Percentiles rank a stretch among this genome's conserved stretches.
Conservation (phyloP, 306 rosid species). For the Styphnolobium japonicum region DNA sequence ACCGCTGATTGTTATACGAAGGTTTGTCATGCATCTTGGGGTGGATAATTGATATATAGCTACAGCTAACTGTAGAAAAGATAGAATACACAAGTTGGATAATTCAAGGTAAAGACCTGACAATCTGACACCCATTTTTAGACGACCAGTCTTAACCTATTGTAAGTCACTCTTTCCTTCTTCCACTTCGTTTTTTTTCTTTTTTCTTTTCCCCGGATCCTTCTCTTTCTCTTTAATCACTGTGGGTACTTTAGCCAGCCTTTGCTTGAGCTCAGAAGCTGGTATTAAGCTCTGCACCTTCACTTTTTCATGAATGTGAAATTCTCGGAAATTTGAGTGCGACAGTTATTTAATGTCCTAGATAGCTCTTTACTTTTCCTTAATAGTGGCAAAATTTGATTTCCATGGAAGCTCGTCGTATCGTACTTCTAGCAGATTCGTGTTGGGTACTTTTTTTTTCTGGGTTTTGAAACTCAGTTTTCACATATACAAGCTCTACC, state of each 20-base stretch:
- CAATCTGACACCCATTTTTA: slow-evolving; percentile 16
- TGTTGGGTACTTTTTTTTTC: background rate
- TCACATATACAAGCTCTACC: background rate
- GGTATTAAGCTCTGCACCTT: background rate
- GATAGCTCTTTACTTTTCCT: slow-evolving; percentile 24
- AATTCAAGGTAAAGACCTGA: slow-evolving; percentile 21
- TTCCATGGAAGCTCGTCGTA: slow-evolving; percentile 36
- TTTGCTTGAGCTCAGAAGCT: slow-evolving; percentile 32
- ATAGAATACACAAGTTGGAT: slow-evolving; percentile 10
- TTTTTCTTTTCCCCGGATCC: background rate
- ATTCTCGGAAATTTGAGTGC: slow-evolving; percentile 35
- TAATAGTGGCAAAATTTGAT: slow-evolving; percentile 25
- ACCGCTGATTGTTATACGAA: background rate
- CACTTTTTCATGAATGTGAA: slow-evolving; percentile 6
- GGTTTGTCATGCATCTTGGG: slow-evolving; percentile 14
- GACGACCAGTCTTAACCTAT: background rate
- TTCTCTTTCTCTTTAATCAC: slow-evolving; percentile 28
- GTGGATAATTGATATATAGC: background rate
- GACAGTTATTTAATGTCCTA: slow-evolving; percentile 35
- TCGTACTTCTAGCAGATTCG: slow-evolving; percentile 8
- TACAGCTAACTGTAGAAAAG: background rate
- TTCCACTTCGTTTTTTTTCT: background rate
- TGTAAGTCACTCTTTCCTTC: slow-evolving; percentile 11
- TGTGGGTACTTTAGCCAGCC: slow-evolving; percentile 27
- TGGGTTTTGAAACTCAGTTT: slow-evolving; percentile 12